phyloP scores from a whole-genome alignment of 1,284 basidiomycete genomes.

The Trichosporon ovoides region DNA sequence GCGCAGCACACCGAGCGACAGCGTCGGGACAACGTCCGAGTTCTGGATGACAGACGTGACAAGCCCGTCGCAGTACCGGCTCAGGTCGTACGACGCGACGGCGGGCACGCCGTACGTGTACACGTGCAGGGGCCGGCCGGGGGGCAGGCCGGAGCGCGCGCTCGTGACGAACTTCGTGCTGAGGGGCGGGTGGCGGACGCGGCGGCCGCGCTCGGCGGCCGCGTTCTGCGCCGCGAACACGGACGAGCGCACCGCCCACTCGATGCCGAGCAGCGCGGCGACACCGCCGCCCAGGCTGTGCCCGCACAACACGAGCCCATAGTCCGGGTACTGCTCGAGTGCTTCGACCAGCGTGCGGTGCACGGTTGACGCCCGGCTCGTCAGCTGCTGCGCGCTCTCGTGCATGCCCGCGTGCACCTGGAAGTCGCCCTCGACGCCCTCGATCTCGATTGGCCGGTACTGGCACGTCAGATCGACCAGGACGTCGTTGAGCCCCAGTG shows the following conservation, averaged over 20 bases:
- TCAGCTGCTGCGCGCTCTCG: constrained; percentile 49
- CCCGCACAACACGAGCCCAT: constrained; percentile 53
- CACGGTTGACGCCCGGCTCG: constrained; percentile 47
- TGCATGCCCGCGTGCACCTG: constrained; percentile 54
- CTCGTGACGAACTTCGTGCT: constrained; percentile 52
- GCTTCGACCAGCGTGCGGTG: constrained; percentile 50
- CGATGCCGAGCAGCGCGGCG: constrained; percentile 47
- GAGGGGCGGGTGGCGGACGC: constrained; percentile 42
- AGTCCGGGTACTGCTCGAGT: constrained; percentile 47
- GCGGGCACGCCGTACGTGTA: constrained; percentile 51
- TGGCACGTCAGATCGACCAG: constrained; percentile 54
- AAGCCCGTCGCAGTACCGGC: constrained; percentile 48
- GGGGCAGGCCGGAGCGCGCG: constrained; percentile 48
- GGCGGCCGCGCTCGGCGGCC: constrained; percentile 5
- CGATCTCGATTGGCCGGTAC: constrained; percentile 49
- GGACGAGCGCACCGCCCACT: constrained; percentile 38
- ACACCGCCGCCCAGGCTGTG: constrained; percentile 54
- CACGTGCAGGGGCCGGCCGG: constrained; percentile 52
- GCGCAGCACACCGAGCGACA: constrained; percentile 51
- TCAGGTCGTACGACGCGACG: constrained; percentile 51
- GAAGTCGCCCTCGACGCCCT: constrained; percentile 47
- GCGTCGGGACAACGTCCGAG: constrained; percentile 38
- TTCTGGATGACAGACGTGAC: constrained; percentile 51
- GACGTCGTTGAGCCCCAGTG: constrained; percentile 52
- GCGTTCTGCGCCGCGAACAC: constrained; percentile 36